Conservation (phyloP, 1,139 yeast genomes). For the Diutina catenulata region DNA sequence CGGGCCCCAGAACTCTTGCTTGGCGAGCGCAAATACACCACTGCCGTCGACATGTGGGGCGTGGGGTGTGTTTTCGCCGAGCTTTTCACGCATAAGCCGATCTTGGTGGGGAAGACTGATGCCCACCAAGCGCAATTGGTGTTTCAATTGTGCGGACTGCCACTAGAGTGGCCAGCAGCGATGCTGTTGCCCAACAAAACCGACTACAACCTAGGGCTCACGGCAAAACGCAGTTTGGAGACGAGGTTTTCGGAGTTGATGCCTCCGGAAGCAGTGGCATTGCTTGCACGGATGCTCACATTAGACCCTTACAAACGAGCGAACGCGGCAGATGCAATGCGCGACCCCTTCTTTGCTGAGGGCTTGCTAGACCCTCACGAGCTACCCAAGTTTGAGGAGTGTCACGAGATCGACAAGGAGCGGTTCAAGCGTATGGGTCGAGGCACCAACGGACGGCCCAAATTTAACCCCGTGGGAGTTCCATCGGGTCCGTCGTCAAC, state of each 20-base stretch:
- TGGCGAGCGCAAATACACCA: conserved; percentile 78
- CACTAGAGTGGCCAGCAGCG: conserved; percentile 62
- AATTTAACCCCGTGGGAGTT: too few species aligned
- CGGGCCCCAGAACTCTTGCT: conserved; percentile 87
- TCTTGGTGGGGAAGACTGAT: conserved; percentile 77
- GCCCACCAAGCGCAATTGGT: conserved; percentile 82
- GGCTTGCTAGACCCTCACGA: conserved; percentile 44
- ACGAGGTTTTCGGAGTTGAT: conserved; percentile 23
- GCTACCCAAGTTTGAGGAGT: conserved; percentile 67
- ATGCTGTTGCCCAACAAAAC: conserved; percentile 48
- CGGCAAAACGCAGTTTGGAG: conserved; percentile 46
- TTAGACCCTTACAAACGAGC: conserved; percentile 62
- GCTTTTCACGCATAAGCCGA: conserved; percentile 69
- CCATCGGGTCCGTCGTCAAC: too few species aligned
- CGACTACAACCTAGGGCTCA: conserved; percentile 29
- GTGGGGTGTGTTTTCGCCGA: conserved; percentile 95
- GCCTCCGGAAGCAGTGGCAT: conserved; percentile 23
- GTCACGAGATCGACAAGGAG: conserved; percentile 80
- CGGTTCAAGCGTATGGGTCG: conserved; percentile 33
- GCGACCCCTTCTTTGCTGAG: conserved; percentile 52
- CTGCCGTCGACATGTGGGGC: conserved; percentile 97
- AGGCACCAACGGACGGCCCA: too few species aligned
- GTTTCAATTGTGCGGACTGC: conserved; percentile 75
- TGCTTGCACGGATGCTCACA: conserved; percentile 43
- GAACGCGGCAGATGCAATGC: conserved; percentile 70